Evolutionary conservation across 1,284 basidiomycete genomes (phyloP).

Genomic region (Leccinum fuscescens): DNA sequence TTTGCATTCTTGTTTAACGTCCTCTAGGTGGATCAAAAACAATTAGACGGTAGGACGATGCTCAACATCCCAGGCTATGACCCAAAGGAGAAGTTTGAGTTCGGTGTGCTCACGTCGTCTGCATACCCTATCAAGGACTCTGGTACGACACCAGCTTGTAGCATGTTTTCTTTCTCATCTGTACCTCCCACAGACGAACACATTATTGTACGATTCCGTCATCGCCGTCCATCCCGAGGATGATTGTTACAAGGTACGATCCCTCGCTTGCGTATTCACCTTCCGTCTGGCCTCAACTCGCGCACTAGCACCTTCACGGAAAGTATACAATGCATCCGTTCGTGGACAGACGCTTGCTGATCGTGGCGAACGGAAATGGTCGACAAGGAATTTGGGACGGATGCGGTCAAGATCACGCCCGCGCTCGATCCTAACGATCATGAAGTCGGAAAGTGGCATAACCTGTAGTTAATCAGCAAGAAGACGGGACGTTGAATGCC

Average conservation of each 20-base stretch:
- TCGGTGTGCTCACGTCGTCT: no score
- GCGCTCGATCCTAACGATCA: no score
- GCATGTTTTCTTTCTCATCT: background rate
- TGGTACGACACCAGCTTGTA: no score
- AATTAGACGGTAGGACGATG: constrained; percentile 54
- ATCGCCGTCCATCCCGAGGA: constrained; percentile 97
- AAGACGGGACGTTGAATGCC: no score
- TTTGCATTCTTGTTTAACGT: background rate
- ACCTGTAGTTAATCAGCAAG: no score
- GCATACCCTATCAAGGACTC: no score
- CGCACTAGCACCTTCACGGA: background rate
- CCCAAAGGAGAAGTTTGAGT: constrained; percentile 65
- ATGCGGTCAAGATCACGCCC: no score
- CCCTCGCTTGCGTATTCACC: background rate
- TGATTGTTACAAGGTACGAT: constrained; percentile 71
- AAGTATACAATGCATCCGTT: no score
- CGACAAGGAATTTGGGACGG: no score
- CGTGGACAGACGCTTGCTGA: no score
- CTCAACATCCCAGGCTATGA: constrained; percentile 54
- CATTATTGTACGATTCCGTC: constrained; percentile 84
- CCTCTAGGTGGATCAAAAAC: constrained; percentile 86
- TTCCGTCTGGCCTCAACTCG: background rate
- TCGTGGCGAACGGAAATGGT: no score
- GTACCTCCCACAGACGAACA: constrained; percentile 41
- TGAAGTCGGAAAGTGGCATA: no score